Evolutionary conservation across 345 rosid species (phyloP).

Genomic region (Eucalyptus paniculata): DNA sequence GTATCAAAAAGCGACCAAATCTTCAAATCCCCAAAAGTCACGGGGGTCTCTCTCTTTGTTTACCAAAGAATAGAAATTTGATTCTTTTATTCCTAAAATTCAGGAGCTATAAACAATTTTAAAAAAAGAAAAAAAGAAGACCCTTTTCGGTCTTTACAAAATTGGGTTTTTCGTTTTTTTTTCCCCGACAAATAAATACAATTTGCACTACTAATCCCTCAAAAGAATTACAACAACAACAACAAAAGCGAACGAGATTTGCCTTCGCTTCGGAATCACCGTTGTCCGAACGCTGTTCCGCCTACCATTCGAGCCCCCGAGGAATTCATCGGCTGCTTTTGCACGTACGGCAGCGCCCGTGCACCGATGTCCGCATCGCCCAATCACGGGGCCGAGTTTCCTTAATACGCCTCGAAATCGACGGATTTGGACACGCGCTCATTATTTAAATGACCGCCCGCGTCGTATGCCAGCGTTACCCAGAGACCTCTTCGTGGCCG

Average conservation of each 20-base stretch:
- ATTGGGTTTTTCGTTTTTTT: not conserved
- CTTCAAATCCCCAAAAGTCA: not conserved
- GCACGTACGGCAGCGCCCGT: not conserved
- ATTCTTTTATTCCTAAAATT: not conserved
- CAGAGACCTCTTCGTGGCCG: not conserved
- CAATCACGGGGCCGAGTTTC: not conserved
- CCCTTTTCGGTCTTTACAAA: not conserved
- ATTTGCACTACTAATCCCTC: not conserved
- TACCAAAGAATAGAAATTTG: not conserved
- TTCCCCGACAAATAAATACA: not conserved
- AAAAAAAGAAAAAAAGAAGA: no score
- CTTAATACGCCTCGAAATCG: not conserved
- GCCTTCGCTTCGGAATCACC: not conserved
- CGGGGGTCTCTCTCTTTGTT: not conserved
- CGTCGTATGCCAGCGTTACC: not conserved
- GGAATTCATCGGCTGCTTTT: not conserved
- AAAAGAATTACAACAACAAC: not conserved
- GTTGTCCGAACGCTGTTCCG: not conserved
- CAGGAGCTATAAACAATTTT: not conserved
- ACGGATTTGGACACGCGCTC: not conserved
- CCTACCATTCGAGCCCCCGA: not conserved
- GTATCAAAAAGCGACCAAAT: not conserved
- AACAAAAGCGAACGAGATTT: not conserved
- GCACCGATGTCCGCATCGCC: not conserved
- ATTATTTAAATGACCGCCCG: not conserved